A percentile compares a stretch with the other conserved stretches of the same genome.
Conservation (phyloP, 2,329 filamentous ascomycete species). For the Aspergillus floridensis region DNA sequence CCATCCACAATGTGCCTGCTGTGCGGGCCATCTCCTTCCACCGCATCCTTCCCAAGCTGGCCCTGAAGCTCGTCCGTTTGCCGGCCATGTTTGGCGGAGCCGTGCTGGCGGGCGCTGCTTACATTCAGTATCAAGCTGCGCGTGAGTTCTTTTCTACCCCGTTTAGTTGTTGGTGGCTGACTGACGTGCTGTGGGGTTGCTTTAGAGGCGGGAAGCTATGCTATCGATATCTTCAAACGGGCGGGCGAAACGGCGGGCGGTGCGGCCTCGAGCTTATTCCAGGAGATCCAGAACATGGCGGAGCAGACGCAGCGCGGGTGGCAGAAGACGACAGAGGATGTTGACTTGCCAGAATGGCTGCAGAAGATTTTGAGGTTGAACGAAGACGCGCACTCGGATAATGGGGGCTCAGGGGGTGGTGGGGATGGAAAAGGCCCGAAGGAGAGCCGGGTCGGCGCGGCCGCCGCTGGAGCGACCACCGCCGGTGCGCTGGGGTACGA, state of each 20-base stretch:
- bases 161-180: neutral
- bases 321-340: constrained; percentile 76
- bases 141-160: constrained; percentile 55
- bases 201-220: constrained; percentile 71
- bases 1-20: constrained; percentile 75
- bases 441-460: constrained; percentile 53
- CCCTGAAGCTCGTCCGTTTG: constrained; percentile 82
- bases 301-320: constrained; percentile 77
- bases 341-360: constrained; percentile 74
- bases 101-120: constrained; percentile 81
- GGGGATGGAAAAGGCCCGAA: constrained; percentile 50
- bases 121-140: constrained; percentile 92
- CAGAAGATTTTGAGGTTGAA: constrained; percentile 66
- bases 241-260: constrained; percentile 69
- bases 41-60: constrained; percentile 74
- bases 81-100: constrained; percentile 90
- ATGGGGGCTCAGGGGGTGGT: constrained; percentile 43
- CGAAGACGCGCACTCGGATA: constrained; percentile 56
- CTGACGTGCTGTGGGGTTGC: neutral
- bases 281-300: constrained; percentile 69
- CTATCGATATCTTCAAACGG: constrained; percentile 69
- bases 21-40: constrained; percentile 65
- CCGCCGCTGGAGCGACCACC: constrained; percentile 65
- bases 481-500: constrained; percentile 79
- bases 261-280: constrained; percentile 68